A percentile compares a stretch with the other conserved stretches of the same genome.
These are phyloP conservation scores for Trichosporon asahii DNA, from an alignment of 1,284 basidiomycete genomes.

Conservation along the genomic window DNA sequence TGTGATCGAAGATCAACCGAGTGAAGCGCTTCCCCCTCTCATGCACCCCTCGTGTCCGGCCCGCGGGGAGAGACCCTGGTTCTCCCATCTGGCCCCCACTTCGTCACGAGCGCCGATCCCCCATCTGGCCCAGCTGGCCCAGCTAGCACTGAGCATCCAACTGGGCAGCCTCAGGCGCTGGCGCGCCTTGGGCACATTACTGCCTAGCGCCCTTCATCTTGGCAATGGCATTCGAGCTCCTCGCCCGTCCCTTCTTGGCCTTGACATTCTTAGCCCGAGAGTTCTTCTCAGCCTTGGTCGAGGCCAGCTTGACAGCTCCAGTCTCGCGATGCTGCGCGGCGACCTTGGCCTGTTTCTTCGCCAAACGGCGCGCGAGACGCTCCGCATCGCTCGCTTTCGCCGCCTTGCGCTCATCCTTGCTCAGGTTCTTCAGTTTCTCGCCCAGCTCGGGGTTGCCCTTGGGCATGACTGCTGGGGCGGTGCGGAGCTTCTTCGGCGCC, in stretches of 20 bases:
- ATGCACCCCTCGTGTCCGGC: background rate
- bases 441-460: constrained; percentile 79
- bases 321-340: constrained; percentile 53
- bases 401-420: constrained; percentile 80
- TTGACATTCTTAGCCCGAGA: constrained; percentile 35
- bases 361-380: constrained; percentile 72
- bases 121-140: background rate
- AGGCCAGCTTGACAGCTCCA: constrained; percentile 56
- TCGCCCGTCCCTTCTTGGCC: constrained; percentile 48
- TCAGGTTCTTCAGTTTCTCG: constrained; percentile 65
- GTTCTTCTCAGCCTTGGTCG: constrained; percentile 35
- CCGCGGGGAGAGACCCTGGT: background rate
- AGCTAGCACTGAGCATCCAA: too few species aligned
- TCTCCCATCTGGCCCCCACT: background rate
- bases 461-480: constrained; percentile 50
- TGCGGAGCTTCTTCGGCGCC: constrained; percentile 11
- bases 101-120: background rate
- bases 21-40: too few species aligned
- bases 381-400: constrained; percentile 73
- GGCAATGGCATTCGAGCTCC: constrained; percentile 44
- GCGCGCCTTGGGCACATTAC: background rate
- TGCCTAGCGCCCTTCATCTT: constrained; percentile 49
- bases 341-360: constrained; percentile 71
- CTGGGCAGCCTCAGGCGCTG: too few species aligned
- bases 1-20: too few species aligned